Conservation (phyloP, 129 eudicot genomes). For the Escallonia herrerae region DNA sequence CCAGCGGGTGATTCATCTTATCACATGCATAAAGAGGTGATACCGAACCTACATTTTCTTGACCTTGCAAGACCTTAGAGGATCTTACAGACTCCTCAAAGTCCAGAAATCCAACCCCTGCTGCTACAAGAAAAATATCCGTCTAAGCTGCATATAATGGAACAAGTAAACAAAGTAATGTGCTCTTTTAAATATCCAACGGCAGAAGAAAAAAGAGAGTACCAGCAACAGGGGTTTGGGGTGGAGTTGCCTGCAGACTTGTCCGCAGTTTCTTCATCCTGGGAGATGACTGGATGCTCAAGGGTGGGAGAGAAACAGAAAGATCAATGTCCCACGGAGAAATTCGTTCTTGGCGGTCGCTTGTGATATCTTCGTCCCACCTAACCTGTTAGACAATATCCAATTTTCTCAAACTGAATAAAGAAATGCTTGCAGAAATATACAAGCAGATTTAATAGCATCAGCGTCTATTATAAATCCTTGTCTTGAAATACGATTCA, state of each 20-base stretch:
- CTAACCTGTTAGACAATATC: conserved; percentile 49
- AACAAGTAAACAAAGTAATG: not conserved
- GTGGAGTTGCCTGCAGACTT: conserved; percentile 44
- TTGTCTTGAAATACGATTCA: too few species aligned
- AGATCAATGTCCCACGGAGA: conserved; percentile 95
- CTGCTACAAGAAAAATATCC: conserved; percentile 26
- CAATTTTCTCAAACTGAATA: too few species aligned
- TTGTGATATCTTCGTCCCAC: conserved; percentile 80
- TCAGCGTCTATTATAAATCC: too few species aligned
- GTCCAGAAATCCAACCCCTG: conserved; percentile 65
- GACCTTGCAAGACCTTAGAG: conserved; percentile 99
- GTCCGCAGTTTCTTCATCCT: conserved; percentile 66
- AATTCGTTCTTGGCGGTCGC: conserved; percentile 66
- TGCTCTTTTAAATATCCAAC: not conserved
- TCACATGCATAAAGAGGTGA: conserved; percentile 62
- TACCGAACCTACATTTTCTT: conserved; percentile 74
- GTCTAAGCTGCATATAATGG: not conserved
- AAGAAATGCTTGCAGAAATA: too few species aligned
- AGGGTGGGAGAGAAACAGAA: conserved; percentile 56
- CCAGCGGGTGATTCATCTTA: conserved; percentile 39
- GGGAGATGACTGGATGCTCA: conserved; percentile 68
- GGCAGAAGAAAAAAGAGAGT: conserved; percentile 6
- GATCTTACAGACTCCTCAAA: conserved; percentile 84
- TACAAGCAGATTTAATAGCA: too few species aligned
- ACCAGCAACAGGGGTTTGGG: conserved; percentile 44